Evolutionary conservation across 2,329 filamentous ascomycete species (phyloP).

Genomic region (Aaosphaeria pasadenensis): DNA sequence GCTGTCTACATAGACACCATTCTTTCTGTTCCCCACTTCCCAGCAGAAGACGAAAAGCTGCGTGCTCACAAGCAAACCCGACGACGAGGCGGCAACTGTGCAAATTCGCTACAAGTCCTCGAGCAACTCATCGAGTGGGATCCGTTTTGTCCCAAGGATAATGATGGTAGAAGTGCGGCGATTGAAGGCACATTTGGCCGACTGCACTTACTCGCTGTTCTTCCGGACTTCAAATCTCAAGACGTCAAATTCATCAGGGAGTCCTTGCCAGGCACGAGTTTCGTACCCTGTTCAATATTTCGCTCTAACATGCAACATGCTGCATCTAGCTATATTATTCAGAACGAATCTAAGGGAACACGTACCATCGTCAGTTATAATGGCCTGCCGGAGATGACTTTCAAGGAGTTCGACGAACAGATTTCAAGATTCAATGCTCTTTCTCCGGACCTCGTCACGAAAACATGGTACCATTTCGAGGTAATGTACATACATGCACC

Average conservation of each 20-base stretch:
- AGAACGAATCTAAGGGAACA: slow-evolving; percentile 56
- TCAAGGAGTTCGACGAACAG: slow-evolving; percentile 55
- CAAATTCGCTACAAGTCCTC: slow-evolving; percentile 69
- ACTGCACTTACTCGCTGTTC: slow-evolving; percentile 43
- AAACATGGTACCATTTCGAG: slow-evolving; percentile 70
- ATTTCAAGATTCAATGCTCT: slow-evolving; percentile 21
- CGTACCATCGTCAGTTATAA: slow-evolving; percentile 72
- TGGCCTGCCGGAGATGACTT: slow-evolving; percentile 64
- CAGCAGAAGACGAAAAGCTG: slow-evolving; percentile 69
- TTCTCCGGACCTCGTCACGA: slow-evolving; percentile 1
- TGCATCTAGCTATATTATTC: slow-evolving; percentile 68
- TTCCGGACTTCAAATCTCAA: slow-evolving; percentile 54
- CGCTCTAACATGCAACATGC: slow-evolving; percentile 54
- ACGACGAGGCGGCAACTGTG: slow-evolving; percentile 69
- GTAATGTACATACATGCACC: slow-evolving; percentile 30
- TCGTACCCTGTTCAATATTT: slow-evolving; percentile 57
- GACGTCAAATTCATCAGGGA: slow-evolving; percentile 52
- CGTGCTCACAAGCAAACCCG: slow-evolving; percentile 59
- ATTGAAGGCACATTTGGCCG: neutral
- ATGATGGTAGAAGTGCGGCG: neutral
- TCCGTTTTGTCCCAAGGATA: neutral
- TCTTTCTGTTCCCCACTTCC: slow-evolving; percentile 63
- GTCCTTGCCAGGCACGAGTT: slow-evolving; percentile 53
- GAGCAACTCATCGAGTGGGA: slow-evolving; percentile 47
- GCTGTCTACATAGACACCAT: slow-evolving; percentile 72